Conservation (phyloP, 768 basidiomycete genomes). For the Suillus decipiens region DNA sequence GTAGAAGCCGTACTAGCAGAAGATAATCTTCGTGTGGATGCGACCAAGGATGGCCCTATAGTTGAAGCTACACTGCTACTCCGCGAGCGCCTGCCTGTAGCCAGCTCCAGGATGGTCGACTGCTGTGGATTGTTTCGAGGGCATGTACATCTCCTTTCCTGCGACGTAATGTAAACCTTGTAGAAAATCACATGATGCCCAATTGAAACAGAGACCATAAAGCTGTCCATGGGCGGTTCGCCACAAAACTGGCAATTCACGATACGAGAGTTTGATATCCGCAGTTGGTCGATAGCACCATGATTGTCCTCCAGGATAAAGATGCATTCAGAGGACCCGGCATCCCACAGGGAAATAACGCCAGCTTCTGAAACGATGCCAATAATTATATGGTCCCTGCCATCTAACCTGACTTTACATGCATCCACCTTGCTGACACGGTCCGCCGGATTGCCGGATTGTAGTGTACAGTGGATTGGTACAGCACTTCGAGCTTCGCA, state of each 20-base stretch:
- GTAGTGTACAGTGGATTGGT: slow-evolving; percentile 48
- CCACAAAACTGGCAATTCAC: slow-evolving; percentile 73
- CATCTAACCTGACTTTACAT: slow-evolving; percentile 52
- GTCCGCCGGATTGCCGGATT: slow-evolving; percentile 61
- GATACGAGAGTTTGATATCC: slow-evolving; percentile 53
- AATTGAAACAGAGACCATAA: slow-evolving; percentile 68
- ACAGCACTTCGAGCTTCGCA: slow-evolving; percentile 45
- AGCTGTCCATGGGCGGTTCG: slow-evolving; percentile 63
- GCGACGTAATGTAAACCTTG: slow-evolving; percentile 58
- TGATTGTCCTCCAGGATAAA: slow-evolving; percentile 59
- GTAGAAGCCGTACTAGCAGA: slow-evolving; percentile 39
- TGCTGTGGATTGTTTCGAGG: slow-evolving; percentile 48
- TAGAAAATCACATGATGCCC: slow-evolving; percentile 64
- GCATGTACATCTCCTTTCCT: slow-evolving; percentile 69
- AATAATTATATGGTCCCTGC: slow-evolving; percentile 52
- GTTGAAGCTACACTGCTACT: slow-evolving; percentile 55
- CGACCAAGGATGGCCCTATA: slow-evolving; percentile 42
- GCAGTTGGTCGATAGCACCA: slow-evolving; percentile 60
- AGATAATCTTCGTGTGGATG: slow-evolving; percentile 51
- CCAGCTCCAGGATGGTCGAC: slow-evolving; percentile 44
- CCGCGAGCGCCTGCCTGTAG: slow-evolving; percentile 57
- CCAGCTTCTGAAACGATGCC: slow-evolving; percentile 67
- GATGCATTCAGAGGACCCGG: slow-evolving; percentile 61
- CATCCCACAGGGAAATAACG: slow-evolving; percentile 77
- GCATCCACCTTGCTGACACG: slow-evolving; percentile 54